A percentile compares a stretch with the other conserved stretches of the same genome.
These are phyloP conservation scores for Naganishia vaughanmartiniae DNA, from an alignment of 768 basidiomycete genomes.

Conservation along the genomic window DNA sequence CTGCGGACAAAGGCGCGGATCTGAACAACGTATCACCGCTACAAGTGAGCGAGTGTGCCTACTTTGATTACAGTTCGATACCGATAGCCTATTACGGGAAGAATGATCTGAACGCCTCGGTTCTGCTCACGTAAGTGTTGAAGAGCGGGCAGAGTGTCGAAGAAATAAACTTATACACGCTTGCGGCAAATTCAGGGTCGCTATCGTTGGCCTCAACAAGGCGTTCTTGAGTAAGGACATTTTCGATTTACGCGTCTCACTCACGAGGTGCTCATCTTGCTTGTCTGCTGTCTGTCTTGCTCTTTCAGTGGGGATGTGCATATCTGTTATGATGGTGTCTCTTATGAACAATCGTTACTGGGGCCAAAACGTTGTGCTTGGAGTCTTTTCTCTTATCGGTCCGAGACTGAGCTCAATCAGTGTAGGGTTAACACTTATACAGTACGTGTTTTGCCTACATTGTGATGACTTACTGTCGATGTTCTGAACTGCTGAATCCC, in stretches of 20 bases:
- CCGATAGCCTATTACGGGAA: conserved; percentile 4
- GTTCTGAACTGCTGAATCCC: background rate
- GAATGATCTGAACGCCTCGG: background rate
- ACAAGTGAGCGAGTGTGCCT: background rate
- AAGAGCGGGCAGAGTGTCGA: no score
- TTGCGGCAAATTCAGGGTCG: background rate
- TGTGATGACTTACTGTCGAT: no score
- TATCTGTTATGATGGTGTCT: conserved; percentile 1
- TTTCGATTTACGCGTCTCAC: background rate
- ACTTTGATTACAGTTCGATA: conserved; percentile 1
- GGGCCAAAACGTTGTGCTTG: background rate
- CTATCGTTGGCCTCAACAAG: conserved; percentile 10
- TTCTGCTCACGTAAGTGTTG: background rate
- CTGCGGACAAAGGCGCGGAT: no score
- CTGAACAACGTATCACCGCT: background rate
- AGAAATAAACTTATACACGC: background rate
- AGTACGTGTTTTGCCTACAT: background rate
- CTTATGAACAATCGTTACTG: conserved; percentile 2
- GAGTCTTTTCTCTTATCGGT: conserved; percentile 1
- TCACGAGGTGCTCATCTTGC: background rate
- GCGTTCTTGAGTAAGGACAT: background rate
- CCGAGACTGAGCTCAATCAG: conserved; percentile 9
- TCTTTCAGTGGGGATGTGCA: conserved; percentile 10
- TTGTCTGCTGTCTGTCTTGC: background rate
- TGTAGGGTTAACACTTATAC: conserved; percentile 1